phyloP scores from a whole-genome alignment of 768 basidiomycete species.

The Sarcomyxa edulis region DNA sequence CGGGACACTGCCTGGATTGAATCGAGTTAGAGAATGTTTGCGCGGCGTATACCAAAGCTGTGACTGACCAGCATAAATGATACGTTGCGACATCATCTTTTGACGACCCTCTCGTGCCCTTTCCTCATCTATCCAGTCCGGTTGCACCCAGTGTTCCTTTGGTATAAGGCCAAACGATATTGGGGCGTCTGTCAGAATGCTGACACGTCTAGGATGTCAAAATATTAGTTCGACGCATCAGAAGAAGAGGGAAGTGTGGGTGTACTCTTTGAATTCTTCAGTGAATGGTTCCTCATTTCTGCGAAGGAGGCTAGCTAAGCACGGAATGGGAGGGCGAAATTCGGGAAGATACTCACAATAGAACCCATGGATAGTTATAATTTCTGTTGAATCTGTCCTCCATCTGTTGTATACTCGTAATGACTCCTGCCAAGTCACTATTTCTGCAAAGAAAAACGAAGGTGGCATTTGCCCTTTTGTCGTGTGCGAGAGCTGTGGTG shows the following conservation, averaged over 20 bases:
- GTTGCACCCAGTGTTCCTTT: slow-evolving; percentile 69
- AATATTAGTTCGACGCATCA: neutral
- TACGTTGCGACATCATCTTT: slow-evolving; percentile 51
- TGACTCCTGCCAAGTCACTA: slow-evolving; percentile 50
- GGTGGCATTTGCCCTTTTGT: slow-evolving; percentile 30
- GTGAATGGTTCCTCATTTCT: slow-evolving; percentile 80
- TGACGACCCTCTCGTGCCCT: slow-evolving; percentile 52
- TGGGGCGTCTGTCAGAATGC: slow-evolving; percentile 17
- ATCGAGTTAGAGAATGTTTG: no score
- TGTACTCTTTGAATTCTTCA: slow-evolving; percentile 66
- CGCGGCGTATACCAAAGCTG: no score
- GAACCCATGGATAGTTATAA: slow-evolving; percentile 81
- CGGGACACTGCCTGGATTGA: slow-evolving; percentile 66
- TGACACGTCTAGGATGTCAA: slow-evolving; percentile 18
- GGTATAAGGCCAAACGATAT: slow-evolving; percentile 65
- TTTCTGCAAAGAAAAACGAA: slow-evolving; percentile 59
- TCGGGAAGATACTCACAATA: no score
- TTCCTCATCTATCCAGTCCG: slow-evolving; percentile 71
- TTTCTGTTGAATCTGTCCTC: slow-evolving; percentile 80
- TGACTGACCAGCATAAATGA: slow-evolving; percentile 44
- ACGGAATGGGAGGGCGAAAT: no score
- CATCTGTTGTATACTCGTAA: slow-evolving; percentile 64
- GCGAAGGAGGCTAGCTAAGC: no score
- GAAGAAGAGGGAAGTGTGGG: no score
- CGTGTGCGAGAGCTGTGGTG: no score